Base-by-base conservation (phyloP, 257 asterid genomes). In the Galeopsis tetrahit region DNA sequence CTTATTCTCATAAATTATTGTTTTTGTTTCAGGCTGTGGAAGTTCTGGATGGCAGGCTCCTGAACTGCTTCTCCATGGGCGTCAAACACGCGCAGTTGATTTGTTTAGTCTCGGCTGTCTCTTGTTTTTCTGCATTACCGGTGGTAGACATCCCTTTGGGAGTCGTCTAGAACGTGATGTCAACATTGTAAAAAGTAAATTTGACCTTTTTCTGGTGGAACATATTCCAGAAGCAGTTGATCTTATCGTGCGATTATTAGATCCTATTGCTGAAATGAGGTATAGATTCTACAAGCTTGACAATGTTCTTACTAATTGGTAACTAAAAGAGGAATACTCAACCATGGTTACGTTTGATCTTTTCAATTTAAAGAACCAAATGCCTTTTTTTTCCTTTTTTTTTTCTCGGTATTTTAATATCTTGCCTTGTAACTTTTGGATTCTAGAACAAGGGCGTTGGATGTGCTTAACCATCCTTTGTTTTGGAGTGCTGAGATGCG, bases 41-140 rank as follows among this genome's bases (percentile, higher is more conserved):
- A 94, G 97, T 79, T 84, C 97, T 3, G 99, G 99, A 80, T 94
- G 99, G 99, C 99, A 94, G 83, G 97, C 99, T 15, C 99, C 99
- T 38, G 99, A 94, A 80, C 95, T 89, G 83, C 93, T 94, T 78
- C 97, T 91, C 75, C 84, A 75, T 78, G 95, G 94, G 44, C 97
- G 97, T 77, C 97, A 94, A 85, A 94, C 99, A 56, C 84, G 97
- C 51, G 97, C 97, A 66, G 89, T 94, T 7, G 99, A 94, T 83
- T 73, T 89, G 79, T 94, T 94, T 76, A 88, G 97, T 70, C 84
- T 94, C 31, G 99, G 99, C 10, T 88, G 92, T 77, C 95, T 91
- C 75, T 71, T 94, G 66, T 94, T 86, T 82, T 91, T 81, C 85
- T 94, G 97, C 82, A 76, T 91, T 51, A 87, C 96, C 21, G 97